Conservation (phyloP, 1,139 yeast species). For the Geotrichum restrictum region DNA sequence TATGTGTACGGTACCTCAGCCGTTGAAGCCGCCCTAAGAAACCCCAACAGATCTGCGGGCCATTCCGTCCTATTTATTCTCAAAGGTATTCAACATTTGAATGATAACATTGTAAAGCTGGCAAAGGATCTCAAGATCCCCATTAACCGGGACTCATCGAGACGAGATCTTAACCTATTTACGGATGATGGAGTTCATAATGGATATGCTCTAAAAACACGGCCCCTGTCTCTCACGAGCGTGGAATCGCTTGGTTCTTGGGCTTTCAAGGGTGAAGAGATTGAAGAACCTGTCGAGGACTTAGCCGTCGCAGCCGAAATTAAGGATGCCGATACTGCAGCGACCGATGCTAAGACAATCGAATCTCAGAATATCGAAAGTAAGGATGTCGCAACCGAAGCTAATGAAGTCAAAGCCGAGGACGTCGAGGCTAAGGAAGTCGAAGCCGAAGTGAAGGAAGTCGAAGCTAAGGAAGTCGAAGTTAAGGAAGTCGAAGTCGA, state of each 20-base stretch:
- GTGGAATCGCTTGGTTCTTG: slow-evolving; percentile 32
- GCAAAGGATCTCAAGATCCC: slow-evolving; percentile 49
- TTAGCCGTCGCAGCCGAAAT: neutral
- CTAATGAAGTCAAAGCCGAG: neutral
- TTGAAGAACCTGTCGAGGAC: neutral
- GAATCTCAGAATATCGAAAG: no score
- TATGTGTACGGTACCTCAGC: slow-evolving; percentile 74
- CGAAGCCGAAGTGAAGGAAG: slow-evolving; percentile 2
- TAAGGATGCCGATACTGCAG: neutral
- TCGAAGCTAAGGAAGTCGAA: neutral
- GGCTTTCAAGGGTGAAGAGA: neutral
- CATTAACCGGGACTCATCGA: slow-evolving; percentile 45
- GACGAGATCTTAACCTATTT: slow-evolving; percentile 56
- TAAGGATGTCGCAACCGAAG: neutral
- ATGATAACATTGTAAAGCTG: slow-evolving; percentile 41
- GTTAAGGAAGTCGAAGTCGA: neutral
- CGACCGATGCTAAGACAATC: no score
- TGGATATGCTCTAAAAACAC: slow-evolving; percentile 69
- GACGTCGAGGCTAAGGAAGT: neutral
- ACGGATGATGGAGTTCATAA: slow-evolving; percentile 76
- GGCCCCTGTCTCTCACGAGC: slow-evolving; percentile 50
- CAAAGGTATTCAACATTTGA: slow-evolving; percentile 32
- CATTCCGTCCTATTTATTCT: slow-evolving; percentile 47
- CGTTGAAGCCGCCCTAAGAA: slow-evolving; percentile 63
- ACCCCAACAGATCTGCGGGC: slow-evolving; percentile 49